phyloP scores from a whole-genome alignment of 2,329 filamentous ascomycete genomes.

The Sclerotinia spermophila region DNA sequence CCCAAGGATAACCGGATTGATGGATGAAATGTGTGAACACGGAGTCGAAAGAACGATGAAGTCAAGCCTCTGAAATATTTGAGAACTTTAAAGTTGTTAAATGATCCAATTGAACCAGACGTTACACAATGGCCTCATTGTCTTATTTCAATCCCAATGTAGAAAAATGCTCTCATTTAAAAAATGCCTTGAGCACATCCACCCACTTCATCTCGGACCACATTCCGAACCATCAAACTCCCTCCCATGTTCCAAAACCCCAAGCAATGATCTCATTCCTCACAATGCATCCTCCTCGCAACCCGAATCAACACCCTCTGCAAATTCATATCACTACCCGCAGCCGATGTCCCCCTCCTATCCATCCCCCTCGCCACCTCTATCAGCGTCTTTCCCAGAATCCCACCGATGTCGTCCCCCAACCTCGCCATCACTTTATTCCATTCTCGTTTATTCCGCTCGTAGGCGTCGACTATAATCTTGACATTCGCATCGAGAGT shows the following conservation, averaged over 20 bases:
- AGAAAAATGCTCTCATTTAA: background rate
- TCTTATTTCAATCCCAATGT: background rate
- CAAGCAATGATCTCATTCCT: too few relatives aligned
- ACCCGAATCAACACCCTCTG: background rate
- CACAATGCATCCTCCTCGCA: background rate
- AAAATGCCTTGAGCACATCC: background rate
- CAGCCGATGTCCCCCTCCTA: background rate
- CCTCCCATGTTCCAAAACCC: background rate
- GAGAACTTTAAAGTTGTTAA: background rate
- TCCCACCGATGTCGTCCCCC: background rate
- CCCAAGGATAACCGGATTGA: too few relatives aligned
- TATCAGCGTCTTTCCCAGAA: background rate
- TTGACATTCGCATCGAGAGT: background rate
- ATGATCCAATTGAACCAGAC: rapidly evolving
- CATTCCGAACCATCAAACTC: background rate
- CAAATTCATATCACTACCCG: background rate
- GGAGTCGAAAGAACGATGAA: background rate
- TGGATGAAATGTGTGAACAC: background rate
- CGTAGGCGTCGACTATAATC: background rate
- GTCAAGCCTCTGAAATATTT: too few relatives aligned
- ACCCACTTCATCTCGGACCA: background rate
- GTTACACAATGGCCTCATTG: background rate
- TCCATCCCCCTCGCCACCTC: background rate
- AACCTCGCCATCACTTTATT: background rate
- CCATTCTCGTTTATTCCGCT: background rate